phyloP scores from a whole-genome alignment of 805 yeast genomes.

The Jamesozyma hellenica region DNA sequence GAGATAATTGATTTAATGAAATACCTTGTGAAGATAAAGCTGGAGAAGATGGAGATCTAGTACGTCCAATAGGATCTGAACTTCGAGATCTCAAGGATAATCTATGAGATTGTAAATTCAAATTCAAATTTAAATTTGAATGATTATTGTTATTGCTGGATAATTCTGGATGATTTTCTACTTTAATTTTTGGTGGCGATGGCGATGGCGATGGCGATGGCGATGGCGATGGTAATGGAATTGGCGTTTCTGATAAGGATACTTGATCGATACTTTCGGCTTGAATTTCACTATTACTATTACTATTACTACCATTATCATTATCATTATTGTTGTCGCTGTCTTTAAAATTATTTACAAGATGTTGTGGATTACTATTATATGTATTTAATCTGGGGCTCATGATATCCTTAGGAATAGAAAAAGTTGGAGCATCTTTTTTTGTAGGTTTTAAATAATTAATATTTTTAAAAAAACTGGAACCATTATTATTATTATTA shows the following conservation, averaged over 20 bases:
- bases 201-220: background rate
- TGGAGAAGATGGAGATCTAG: slow-evolving; percentile 4
- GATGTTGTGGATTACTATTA: too few species aligned
- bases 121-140: too few species aligned
- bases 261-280: background rate
- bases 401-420: background rate
- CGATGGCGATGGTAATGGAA: background rate
- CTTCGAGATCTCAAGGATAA: background rate
- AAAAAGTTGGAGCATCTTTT: background rate
- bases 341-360: too few species aligned
- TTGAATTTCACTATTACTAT: too few species aligned
- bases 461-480: background rate
- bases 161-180: too few species aligned
- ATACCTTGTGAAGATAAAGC: background rate
- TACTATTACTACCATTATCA: too few species aligned
- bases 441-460: background rate
- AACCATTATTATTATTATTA: too few species aligned
- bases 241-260: background rate
- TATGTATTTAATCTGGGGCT: too few species aligned
- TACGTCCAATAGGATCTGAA: background rate
- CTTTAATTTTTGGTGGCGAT: background rate
- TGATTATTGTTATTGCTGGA: too few species aligned
- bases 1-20: background rate
- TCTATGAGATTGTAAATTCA: too few species aligned
- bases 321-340: too few species aligned